Evolutionary conservation across 495 filamentous ascomycete species (phyloP).

Genomic region (Penicillium longicatenatum): DNA sequence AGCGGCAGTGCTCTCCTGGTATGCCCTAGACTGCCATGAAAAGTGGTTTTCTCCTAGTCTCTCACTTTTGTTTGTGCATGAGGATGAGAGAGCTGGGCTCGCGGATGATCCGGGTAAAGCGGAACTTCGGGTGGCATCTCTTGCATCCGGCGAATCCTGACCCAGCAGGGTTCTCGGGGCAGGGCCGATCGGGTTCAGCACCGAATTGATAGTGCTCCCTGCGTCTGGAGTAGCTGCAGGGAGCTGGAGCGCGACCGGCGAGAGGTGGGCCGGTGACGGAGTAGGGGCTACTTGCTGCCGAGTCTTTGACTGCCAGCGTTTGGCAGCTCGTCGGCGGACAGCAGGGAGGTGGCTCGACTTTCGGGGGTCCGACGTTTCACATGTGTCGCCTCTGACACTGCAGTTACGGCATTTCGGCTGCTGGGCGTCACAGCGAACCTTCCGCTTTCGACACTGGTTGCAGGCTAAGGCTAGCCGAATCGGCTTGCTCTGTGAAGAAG

Average conservation of each 20-base stretch:
- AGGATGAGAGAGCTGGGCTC: background rate
- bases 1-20: conserved; percentile 5
- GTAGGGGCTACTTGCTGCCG: background rate
- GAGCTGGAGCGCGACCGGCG: background rate
- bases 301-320: background rate
- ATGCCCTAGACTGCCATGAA: conserved; percentile 6
- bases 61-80: background rate
- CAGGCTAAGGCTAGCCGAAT: conserved; percentile 4
- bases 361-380: conserved; percentile 9
- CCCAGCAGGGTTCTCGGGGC: background rate
- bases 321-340: conserved; percentile 6
- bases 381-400: conserved; percentile 5
- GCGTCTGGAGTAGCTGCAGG: background rate
- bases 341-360: conserved; percentile 7
- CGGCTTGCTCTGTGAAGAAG: background rate
- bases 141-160: background rate
- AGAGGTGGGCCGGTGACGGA: background rate
- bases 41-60: conserved; percentile 7
- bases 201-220: background rate
- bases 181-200: background rate
- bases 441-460: conserved; percentile 3
- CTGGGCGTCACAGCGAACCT: conserved; percentile 4
- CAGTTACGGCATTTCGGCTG: conserved; percentile 4
- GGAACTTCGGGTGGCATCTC: background rate
- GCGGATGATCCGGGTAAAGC: background rate